phyloP scores from a whole-genome alignment of 1,284 basidiomycete species.

The Ganoderma lingzhi region DNA sequence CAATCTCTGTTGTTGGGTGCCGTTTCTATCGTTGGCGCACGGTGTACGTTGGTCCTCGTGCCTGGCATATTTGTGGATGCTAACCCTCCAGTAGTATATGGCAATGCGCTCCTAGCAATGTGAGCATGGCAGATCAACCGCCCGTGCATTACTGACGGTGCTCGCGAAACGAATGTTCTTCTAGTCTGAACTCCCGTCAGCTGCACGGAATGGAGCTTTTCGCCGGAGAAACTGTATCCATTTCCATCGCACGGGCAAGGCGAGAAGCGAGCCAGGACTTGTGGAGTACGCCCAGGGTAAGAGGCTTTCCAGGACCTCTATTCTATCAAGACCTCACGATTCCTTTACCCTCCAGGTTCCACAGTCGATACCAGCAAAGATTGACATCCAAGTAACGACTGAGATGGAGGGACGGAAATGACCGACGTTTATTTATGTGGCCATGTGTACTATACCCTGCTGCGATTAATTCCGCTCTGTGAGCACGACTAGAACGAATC shows the following conservation, averaged over 20 bases:
- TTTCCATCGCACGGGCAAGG: slow-evolving; percentile 2
- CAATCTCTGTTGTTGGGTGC: neutral
- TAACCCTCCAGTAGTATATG: neutral
- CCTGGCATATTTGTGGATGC: neutral
- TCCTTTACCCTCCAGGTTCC: neutral
- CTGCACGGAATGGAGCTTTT: slow-evolving; percentile 8
- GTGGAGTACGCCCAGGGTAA: slow-evolving; percentile 5
- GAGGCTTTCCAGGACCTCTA: neutral
- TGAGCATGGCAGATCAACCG: neutral
- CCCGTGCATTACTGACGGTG: neutral
- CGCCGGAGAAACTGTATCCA: neutral
- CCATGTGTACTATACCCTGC: neutral
- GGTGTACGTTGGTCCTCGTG: neutral
- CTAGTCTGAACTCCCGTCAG: slow-evolving; percentile 5
- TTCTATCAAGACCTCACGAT: neutral
- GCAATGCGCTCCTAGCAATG: neutral
- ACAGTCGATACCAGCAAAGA: neutral
- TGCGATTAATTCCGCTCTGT: neutral
- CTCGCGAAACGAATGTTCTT: neutral
- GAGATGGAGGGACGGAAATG: slow-evolving; percentile 9
- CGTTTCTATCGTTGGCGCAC: neutral
- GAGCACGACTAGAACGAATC: neutral
- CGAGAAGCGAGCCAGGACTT: slow-evolving; percentile 5
- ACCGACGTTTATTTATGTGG: neutral
- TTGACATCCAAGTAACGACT: slow-evolving; percentile 1